A percentile compares a stretch with the other conserved stretches of the same genome.
Conservation (phyloP, 2,329 filamentous ascomycete species). For the Colletotrichum salicis region DNA sequence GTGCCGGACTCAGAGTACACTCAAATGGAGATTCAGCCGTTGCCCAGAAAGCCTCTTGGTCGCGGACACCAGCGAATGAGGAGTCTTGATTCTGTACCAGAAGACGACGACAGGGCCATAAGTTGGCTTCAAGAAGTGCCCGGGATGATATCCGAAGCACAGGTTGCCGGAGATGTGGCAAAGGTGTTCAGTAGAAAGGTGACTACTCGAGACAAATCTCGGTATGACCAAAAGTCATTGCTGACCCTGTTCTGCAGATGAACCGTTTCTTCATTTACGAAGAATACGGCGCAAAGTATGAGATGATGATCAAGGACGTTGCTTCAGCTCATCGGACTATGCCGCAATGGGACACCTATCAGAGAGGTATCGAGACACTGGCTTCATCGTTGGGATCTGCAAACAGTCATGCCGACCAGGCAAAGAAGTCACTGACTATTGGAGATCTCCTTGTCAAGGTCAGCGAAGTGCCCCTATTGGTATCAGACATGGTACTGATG, state of each 20-base stretch:
- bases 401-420: slow-evolving; percentile 70
- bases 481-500: slow-evolving; percentile 22
- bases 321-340: slow-evolving; percentile 74
- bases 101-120: slow-evolving; percentile 48
- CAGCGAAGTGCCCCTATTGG: slow-evolving; percentile 31
- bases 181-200: slow-evolving; percentile 70
- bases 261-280: slow-evolving; percentile 87
- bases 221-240: neutral
- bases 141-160: slow-evolving; percentile 67
- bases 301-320: slow-evolving; percentile 83
- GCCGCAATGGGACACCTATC: slow-evolving; percentile 81
- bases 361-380: slow-evolving; percentile 85
- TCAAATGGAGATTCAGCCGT: slow-evolving; percentile 50
- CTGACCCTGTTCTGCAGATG: slow-evolving; percentile 64
- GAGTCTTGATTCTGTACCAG: slow-evolving; percentile 59
- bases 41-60: slow-evolving; percentile 32
- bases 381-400: slow-evolving; percentile 78
- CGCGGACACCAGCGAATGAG: slow-evolving; percentile 57
- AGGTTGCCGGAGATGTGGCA: slow-evolving; percentile 69
- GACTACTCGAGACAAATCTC: slow-evolving; percentile 34
- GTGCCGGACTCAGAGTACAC: slow-evolving; percentile 76
- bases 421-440: slow-evolving; percentile 82
- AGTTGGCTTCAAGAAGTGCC: slow-evolving; percentile 58
- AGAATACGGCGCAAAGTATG: slow-evolving; percentile 91
- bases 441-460: slow-evolving; percentile 93